phyloP scores from a whole-genome alignment of 495 filamentous ascomycete species.

The Baudoinia panamericana region DNA sequence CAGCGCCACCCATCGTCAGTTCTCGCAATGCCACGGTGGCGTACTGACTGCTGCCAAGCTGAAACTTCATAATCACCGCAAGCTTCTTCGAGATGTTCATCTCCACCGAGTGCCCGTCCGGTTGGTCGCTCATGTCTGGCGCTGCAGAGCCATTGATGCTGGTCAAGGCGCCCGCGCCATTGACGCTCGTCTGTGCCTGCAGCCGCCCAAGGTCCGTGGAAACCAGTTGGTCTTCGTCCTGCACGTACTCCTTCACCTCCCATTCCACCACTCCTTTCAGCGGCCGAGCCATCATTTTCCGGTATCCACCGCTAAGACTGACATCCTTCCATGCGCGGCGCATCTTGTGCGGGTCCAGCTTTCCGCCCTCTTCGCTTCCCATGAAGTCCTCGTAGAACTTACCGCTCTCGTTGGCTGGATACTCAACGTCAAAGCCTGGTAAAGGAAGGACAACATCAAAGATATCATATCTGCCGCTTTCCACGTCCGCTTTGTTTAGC shows the following conservation, averaged over 20 bases:
- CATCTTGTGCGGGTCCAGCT: slow-evolving; percentile 76
- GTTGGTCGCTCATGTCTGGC: slow-evolving; percentile 2
- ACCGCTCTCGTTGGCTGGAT: slow-evolving; percentile 70
- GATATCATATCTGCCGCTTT: slow-evolving; percentile 63
- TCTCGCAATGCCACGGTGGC: slow-evolving; percentile 90
- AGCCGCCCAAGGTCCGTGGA: slow-evolving; percentile 64
- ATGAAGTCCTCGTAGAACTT: slow-evolving; percentile 75
- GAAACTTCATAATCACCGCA: slow-evolving; percentile 73
- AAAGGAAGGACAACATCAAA: slow-evolving; percentile 91
- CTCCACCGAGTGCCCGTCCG: slow-evolving; percentile 18
- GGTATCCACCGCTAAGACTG: slow-evolving; percentile 78
- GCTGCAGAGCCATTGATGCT: no score
- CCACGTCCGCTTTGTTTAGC: slow-evolving; percentile 63
- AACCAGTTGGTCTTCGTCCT: slow-evolving; percentile 71
- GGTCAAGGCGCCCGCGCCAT: not conserved
- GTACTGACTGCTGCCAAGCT: slow-evolving; percentile 76
- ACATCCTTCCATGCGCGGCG: slow-evolving; percentile 69
- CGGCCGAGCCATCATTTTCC: slow-evolving; percentile 64
- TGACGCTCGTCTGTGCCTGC: slow-evolving; percentile 12
- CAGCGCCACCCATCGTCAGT: slow-evolving; percentile 57
- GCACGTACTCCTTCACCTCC: slow-evolving; percentile 52
- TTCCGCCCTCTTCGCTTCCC: slow-evolving; percentile 59
- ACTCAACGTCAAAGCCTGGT: slow-evolving; percentile 79
- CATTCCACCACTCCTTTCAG: slow-evolving; percentile 40
- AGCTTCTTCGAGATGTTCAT: slow-evolving; percentile 38